A percentile compares a stretch with the other conserved stretches of the same genome.
Conservation (phyloP, 2,329 filamentous ascomycete genomes). For the Zymoseptoria tritici region DNA sequence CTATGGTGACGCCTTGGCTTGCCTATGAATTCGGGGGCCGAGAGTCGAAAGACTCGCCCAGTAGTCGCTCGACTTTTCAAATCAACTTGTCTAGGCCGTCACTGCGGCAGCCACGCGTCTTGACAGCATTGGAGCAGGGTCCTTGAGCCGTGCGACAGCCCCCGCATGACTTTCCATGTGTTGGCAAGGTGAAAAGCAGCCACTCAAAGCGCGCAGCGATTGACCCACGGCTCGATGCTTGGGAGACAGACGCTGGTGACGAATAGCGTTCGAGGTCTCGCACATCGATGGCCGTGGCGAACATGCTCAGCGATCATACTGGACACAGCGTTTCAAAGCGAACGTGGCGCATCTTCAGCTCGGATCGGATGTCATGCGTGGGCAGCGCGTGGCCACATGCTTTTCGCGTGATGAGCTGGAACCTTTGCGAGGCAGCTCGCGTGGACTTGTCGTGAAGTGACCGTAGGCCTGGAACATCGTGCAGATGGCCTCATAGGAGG, state of each 20-base stretch:
- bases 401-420: background rate
- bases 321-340: background rate
- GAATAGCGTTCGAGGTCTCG: background rate
- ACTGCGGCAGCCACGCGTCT: too few relatives aligned
- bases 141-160: too few relatives aligned
- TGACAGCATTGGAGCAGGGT: too few relatives aligned
- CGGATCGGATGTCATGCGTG: background rate
- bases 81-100: too few relatives aligned
- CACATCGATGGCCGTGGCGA: background rate
- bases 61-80: too few relatives aligned
- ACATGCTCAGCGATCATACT: background rate
- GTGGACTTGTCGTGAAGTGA: background rate
- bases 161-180: too few relatives aligned
- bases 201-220: too few relatives aligned
- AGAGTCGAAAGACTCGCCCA: background rate
- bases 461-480: background rate
- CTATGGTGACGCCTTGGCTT: too few relatives aligned
- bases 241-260: background rate
- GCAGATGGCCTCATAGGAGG: background rate
- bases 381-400: background rate
- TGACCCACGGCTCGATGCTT: too few relatives aligned
- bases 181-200: too few relatives aligned
- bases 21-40: too few relatives aligned
- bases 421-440: background rate
- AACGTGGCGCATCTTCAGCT: background rate